These are phyloP conservation scores for Fraxinus angustifolia DNA, from an alignment of 305 asterid species.

Conservation along the genomic window DNA sequence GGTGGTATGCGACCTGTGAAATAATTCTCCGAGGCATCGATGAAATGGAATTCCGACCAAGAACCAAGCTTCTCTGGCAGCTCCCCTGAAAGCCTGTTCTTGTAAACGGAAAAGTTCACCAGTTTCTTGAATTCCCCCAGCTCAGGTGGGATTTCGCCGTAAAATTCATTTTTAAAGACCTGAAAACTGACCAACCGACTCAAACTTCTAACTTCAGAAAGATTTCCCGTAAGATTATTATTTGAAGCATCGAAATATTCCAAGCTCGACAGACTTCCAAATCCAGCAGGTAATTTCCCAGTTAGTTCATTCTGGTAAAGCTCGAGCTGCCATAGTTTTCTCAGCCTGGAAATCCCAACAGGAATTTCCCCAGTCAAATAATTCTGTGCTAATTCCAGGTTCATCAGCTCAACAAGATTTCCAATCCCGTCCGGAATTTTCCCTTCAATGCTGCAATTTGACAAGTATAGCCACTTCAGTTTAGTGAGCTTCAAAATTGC, in stretches of 20 bases:
- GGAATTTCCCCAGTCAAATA: constrained; percentile 20
- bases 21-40: constrained; percentile 70
- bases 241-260: constrained; percentile 66
- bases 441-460: constrained; percentile 16
- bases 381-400: constrained; percentile 2
- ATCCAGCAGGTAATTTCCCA: constrained; percentile 63
- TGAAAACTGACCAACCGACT: constrained; percentile 58
- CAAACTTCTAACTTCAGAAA: constrained; percentile 53
- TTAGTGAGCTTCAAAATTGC: constrained; percentile 22
- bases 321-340: constrained; percentile 19
- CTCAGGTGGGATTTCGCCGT: constrained; percentile 73
- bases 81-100: constrained; percentile 56
- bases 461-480: constrained; percentile 28
- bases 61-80: constrained; percentile 78
- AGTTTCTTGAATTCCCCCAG: constrained; percentile 65
- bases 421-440: constrained; percentile 14
- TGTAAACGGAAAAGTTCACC: constrained; percentile 57
- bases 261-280: constrained; percentile 56
- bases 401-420: constrained; percentile 9
- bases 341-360: background rate
- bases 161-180: constrained; percentile 52
- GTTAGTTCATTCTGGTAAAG: constrained; percentile 35
- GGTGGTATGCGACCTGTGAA: constrained; percentile 81
- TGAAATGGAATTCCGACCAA: constrained; percentile 57
- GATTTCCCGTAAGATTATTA: constrained; percentile 53